Evolutionary conservation across 208 protist genomes (phyloP).

Genomic region (Trypanosoma cruzi): DNA sequence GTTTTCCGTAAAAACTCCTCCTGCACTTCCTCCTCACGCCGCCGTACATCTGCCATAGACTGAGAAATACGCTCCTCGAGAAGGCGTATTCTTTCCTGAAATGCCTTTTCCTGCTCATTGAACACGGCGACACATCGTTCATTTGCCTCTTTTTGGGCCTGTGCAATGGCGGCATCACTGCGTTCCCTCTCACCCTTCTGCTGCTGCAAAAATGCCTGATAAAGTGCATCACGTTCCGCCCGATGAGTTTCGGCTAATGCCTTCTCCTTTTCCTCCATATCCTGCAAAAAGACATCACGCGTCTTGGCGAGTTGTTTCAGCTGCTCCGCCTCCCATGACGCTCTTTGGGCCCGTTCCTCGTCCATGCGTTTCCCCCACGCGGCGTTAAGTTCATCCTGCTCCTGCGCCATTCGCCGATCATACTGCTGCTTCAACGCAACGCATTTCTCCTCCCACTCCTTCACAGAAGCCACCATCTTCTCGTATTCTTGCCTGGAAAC

Average conservation of each 20-base stretch:
- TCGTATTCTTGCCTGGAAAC: constrained; percentile 33
- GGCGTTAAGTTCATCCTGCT: constrained; percentile 14
- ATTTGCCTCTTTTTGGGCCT: constrained; percentile 5
- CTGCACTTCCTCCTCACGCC: constrained; percentile 32
- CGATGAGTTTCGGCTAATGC: not conserved
- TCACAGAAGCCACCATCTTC: constrained; percentile 13
- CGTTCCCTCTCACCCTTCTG: constrained; percentile 18
- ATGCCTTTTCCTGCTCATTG: constrained; percentile 26
- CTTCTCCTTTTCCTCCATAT: constrained; percentile 18
- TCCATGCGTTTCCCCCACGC: constrained; percentile 27
- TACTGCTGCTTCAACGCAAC: constrained; percentile 27
- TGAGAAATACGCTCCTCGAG: constrained; percentile 23
- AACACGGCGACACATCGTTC: constrained; percentile 25
- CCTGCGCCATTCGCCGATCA: constrained; percentile 15
- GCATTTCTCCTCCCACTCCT: constrained; percentile 36
- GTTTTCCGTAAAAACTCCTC: not conserved
- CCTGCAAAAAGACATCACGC: constrained; percentile 25
- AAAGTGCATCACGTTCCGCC: constrained; percentile 12
- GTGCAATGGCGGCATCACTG: constrained; percentile 5
- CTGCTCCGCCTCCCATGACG: constrained; percentile 22
- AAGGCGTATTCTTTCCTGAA: constrained; percentile 12
- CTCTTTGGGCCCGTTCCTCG: constrained; percentile 23
- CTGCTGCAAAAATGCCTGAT: constrained; percentile 25
- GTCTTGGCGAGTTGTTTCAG: constrained; percentile 22
- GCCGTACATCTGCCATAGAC: constrained; percentile 31